Evolutionary conservation across 164 flowering plant genomes (phyloP).

Genomic region (Hamamelis virginiana): DNA sequence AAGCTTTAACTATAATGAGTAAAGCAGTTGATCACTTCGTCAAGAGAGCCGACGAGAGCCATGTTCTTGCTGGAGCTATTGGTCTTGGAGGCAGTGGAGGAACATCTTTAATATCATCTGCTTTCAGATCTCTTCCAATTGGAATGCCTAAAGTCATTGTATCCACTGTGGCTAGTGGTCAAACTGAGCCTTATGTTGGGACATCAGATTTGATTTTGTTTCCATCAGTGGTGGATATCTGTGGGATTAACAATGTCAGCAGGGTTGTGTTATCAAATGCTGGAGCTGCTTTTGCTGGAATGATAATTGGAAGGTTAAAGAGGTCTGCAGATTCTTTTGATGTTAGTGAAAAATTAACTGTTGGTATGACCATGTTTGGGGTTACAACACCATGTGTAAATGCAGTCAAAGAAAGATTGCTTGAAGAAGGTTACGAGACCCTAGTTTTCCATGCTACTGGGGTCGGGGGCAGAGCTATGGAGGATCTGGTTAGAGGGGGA

Average conservation of each 20-base stretch:
- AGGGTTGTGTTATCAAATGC: constrained; percentile 74
- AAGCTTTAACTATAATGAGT: constrained; percentile 71
- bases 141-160: constrained; percentile 85
- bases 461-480: constrained; percentile 97
- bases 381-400: constrained; percentile 95
- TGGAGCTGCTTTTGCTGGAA: constrained; percentile 86
- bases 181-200: constrained; percentile 72
- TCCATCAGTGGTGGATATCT: constrained; percentile 92
- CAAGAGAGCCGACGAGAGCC: too few species aligned
- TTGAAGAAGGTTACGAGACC: constrained; percentile 76
- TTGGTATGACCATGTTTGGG: constrained; percentile 96
- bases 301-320: constrained; percentile 63
- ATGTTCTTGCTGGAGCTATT: constrained; percentile 62
- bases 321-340: constrained; percentile 17
- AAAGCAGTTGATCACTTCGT: too few species aligned
- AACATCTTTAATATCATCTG: constrained; percentile 68
- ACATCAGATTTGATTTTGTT: constrained; percentile 81
- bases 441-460: constrained; percentile 96
- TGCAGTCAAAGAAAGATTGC: constrained; percentile 73
- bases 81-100: constrained; percentile 98
- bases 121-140: constrained; percentile 68
- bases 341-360: constrained; percentile 42
- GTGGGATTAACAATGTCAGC: constrained; percentile 83
- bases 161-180: constrained; percentile 94
- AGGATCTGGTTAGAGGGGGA: constrained; percentile 77